These are phyloP conservation scores for Scedosporium apiospermum DNA, from an alignment of 2,329 filamentous ascomycete species.

Conservation along the genomic window DNA sequence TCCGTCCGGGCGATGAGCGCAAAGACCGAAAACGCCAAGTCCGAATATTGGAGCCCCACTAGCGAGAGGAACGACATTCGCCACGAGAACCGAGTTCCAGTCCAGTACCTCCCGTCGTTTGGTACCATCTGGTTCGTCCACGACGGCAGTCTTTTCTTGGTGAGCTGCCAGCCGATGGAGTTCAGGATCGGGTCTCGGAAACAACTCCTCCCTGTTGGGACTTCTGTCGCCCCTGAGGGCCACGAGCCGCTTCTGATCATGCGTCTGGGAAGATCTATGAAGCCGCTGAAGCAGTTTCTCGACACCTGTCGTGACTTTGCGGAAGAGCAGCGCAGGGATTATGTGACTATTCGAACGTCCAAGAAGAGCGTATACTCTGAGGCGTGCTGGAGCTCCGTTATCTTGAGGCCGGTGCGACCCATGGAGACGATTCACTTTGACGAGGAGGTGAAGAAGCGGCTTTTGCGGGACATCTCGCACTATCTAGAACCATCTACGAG, in stretches of 20 bases:
- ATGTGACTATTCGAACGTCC: constrained; percentile 24
- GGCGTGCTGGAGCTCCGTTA: constrained; percentile 23
- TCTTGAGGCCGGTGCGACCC: constrained; percentile 52
- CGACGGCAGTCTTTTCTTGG: constrained; percentile 23
- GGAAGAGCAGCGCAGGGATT: constrained; percentile 24
- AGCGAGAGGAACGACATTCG: constrained; percentile 19
- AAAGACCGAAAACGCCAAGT: constrained; percentile 19
- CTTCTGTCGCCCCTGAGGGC: constrained; percentile 21
- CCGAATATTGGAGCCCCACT: constrained; percentile 14
- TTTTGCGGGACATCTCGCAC: constrained; percentile 67
- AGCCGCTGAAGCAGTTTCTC: constrained; percentile 21
- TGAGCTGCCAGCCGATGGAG: constrained; percentile 19
- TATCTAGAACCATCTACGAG: constrained; percentile 63
- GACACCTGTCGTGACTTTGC: constrained; percentile 19
- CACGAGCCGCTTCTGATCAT: constrained; percentile 28
- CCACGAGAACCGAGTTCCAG: constrained; percentile 22
- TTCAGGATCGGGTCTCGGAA: constrained; percentile 11
- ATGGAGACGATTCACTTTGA: constrained; percentile 71
- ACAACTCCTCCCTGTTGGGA: constrained; percentile 17
- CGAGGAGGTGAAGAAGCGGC: constrained; percentile 50
- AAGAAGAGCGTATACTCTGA: constrained; percentile 15
- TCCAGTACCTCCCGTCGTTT: constrained; percentile 28
- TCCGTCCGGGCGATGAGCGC: constrained; percentile 24
- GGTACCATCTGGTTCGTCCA: constrained; percentile 25
- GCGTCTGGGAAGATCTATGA: constrained; percentile 24